Percentiles rank a stretch among this genome's conserved stretches.
phyloP scores from a whole-genome alignment of 2,329 filamentous ascomycete species.

The Aspergillus piperis region DNA sequence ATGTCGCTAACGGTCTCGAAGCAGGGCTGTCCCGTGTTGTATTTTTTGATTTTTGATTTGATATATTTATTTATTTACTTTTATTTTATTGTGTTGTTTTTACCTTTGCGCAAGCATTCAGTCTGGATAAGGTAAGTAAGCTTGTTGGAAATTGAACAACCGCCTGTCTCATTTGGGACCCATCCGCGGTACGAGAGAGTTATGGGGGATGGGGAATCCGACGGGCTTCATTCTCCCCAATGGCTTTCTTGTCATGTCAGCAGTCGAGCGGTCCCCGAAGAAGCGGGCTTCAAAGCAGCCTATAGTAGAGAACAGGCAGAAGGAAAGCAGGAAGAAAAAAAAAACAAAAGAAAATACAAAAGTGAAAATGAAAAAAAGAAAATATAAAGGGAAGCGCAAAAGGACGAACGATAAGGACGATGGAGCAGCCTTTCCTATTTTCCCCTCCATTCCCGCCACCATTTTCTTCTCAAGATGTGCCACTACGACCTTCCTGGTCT shows the following conservation, averaged over 20 bases:
- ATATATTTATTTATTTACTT: too few relatives aligned
- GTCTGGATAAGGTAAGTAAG: background rate
- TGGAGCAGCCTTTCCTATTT: background rate
- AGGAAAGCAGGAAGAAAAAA: background rate
- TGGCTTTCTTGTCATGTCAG: background rate
- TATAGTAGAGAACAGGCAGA: background rate
- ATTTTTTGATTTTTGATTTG: too few relatives aligned
- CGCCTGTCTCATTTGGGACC: too few relatives aligned
- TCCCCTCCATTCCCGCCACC: slow-evolving; percentile 3
- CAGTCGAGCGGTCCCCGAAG: background rate
- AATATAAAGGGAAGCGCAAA: background rate
- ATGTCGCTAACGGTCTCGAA: slow-evolving; percentile 14
- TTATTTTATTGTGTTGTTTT: background rate
- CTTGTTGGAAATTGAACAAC: too few relatives aligned
- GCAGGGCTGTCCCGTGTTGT: slow-evolving; percentile 1
- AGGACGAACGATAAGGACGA: background rate
- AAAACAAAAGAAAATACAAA: slow-evolving; percentile 4
- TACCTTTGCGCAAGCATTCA: background rate
- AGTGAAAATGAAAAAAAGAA: background rate
- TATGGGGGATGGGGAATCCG: background rate
- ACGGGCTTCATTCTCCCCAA: background rate
- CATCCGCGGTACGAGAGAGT: background rate
- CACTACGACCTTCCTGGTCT: background rate
- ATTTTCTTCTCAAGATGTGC: background rate
- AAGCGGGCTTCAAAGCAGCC: background rate